Percentiles rank a stretch among this genome's conserved stretches.
Conservation (phyloP, 768 basidiomycete species). For the Melanogaster broomeanus region DNA sequence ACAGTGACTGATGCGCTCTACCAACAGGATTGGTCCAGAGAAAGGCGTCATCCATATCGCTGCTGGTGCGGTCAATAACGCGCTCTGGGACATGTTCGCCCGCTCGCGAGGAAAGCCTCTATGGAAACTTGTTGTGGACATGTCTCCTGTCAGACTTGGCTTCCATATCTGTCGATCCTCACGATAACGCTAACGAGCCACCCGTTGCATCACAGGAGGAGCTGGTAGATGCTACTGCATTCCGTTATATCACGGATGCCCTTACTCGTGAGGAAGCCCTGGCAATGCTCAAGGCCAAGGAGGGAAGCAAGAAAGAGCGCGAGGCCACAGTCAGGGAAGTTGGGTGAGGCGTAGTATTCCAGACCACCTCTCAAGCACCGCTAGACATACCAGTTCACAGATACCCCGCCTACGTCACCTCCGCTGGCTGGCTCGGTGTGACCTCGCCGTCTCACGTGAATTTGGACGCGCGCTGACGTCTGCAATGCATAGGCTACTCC, state of each 20-base stretch:
- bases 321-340: slow-evolving; percentile 72
- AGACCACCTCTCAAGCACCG: neutral
- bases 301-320: slow-evolving; percentile 73
- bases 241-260: slow-evolving; percentile 91
- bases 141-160: slow-evolving; percentile 60
- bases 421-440: slow-evolving; percentile 86
- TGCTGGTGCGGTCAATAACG: slow-evolving; percentile 86
- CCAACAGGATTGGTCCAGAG: slow-evolving; percentile 82
- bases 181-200: neutral
- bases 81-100: slow-evolving; percentile 93
- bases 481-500: slow-evolving; percentile 60
- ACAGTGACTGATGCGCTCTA: neutral
- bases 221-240: slow-evolving; percentile 73
- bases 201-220: slow-evolving; percentile 59
- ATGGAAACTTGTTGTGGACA: slow-evolving; percentile 93
- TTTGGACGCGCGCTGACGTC: slow-evolving; percentile 8
- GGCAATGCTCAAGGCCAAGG: slow-evolving; percentile 75
- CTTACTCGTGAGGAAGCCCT: slow-evolving; percentile 92
- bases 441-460: neutral
- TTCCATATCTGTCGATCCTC: neutral
- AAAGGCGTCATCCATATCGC: slow-evolving; percentile 96
- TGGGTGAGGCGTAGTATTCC: slow-evolving; percentile 45
- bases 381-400: slow-evolving; percentile 34
- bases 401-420: slow-evolving; percentile 94
- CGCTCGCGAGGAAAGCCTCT: slow-evolving; percentile 79